phyloP scores from a whole-genome alignment of 1,284 basidiomycete species.

The Fistulinella staudtii region DNA sequence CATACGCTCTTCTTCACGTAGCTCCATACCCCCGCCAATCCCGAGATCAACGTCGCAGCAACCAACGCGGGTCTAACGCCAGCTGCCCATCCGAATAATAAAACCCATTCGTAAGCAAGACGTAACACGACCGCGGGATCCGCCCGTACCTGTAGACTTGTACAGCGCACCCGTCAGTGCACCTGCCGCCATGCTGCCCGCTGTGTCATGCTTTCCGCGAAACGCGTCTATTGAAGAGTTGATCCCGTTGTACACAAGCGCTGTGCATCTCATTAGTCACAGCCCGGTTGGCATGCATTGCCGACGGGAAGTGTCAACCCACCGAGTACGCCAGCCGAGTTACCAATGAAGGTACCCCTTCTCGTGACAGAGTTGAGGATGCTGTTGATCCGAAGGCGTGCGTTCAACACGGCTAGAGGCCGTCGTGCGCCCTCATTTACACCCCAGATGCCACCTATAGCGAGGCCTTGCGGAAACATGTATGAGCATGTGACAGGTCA shows the following conservation, averaged over 20 bases:
- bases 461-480: conserved; percentile 71
- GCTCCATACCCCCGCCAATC: conserved; percentile 87
- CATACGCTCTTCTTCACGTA: conserved; percentile 81
- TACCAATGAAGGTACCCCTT: conserved; percentile 96
- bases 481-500: conserved; percentile 67
- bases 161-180: conserved; percentile 88
- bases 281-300: conserved; percentile 18
- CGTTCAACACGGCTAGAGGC: conserved; percentile 80
- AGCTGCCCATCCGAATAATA: conserved; percentile 54
- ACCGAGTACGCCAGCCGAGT: conserved; percentile 98
- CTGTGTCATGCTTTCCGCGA: conserved; percentile 89
- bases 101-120: conserved; percentile 35
- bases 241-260: conserved; percentile 93
- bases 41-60: conserved; percentile 86
- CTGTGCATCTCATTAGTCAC: conserved; percentile 42
- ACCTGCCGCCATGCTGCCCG: conserved; percentile 90
- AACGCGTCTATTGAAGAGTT: conserved; percentile 90
- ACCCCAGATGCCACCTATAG: conserved; percentile 93
- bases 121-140: conserved; percentile 29
- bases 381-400: conserved; percentile 92
- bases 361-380: conserved; percentile 95
- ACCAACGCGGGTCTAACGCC: conserved; percentile 87
- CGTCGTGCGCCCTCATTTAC: conserved; percentile 90
- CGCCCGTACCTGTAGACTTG: conserved; percentile 84
- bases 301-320: conserved; percentile 41